phyloP scores from a whole-genome alignment of 2,329 filamentous ascomycete species.

The Apiospora rasikravindrae region DNA sequence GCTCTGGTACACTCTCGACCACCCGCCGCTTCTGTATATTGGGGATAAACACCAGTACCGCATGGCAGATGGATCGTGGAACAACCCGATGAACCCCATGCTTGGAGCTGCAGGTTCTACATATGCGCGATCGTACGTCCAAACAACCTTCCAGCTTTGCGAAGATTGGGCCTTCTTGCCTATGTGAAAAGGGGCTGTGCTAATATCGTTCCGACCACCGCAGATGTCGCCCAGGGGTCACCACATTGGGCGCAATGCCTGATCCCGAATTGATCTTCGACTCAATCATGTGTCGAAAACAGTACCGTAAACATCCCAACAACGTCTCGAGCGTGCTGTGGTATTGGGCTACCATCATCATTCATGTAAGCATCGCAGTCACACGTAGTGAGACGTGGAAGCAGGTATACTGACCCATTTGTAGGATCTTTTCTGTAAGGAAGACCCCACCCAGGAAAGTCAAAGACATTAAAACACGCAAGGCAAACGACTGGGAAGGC shows the following conservation, averaged over 20 bases:
- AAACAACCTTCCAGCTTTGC: background rate
- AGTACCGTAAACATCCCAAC: conserved; percentile 65
- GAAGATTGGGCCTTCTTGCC: background rate
- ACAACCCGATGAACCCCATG: conserved; percentile 69
- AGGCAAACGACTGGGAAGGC: no score
- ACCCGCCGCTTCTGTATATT: conserved; percentile 71
- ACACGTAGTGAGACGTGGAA: background rate
- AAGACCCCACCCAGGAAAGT: background rate
- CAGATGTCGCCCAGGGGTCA: conserved; percentile 58
- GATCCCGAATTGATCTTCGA: conserved; percentile 70
- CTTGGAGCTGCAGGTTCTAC: conserved; percentile 70
- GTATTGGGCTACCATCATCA: conserved; percentile 76
- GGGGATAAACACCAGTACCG: conserved; percentile 69
- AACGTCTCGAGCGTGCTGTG: conserved; percentile 75
- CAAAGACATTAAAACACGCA: no score
- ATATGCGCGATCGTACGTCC: conserved; percentile 62
- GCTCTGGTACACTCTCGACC: conserved; percentile 74
- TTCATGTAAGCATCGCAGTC: conserved; percentile 52
- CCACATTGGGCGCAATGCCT: conserved; percentile 68
- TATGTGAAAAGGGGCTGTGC: background rate
- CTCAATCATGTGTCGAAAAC: conserved; percentile 60
- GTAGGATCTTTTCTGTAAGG: conserved; percentile 62
- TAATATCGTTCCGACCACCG: background rate
- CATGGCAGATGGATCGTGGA: conserved; percentile 72
- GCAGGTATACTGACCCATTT: background rate